phyloP scores from a whole-genome alignment of 2,329 filamentous ascomycete genomes.

The Colletotrichum sp. region DNA sequence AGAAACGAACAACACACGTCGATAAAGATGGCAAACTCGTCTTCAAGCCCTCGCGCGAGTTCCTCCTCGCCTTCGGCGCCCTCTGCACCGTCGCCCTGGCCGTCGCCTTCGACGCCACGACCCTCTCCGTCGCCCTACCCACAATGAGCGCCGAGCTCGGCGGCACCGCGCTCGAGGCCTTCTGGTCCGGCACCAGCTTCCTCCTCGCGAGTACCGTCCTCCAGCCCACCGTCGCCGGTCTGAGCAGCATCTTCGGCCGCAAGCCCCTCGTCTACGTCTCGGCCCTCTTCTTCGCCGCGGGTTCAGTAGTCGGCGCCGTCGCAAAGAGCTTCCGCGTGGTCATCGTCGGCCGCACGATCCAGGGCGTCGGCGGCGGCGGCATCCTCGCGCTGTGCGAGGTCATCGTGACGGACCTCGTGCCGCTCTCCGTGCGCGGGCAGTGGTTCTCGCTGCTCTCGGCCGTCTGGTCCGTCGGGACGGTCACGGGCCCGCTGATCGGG shows the following conservation, averaged over 20 bases:
- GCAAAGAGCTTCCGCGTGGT: constrained; percentile 36
- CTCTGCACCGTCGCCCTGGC: constrained; percentile 62
- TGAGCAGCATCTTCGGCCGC: constrained; percentile 40
- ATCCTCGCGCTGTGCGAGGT: constrained; percentile 51
- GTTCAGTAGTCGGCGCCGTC: constrained; percentile 42
- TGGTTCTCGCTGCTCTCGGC: constrained; percentile 41
- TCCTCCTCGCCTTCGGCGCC: constrained; percentile 54
- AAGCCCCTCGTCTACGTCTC: constrained; percentile 34
- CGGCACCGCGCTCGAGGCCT: constrained; percentile 65
- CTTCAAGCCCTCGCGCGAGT: constrained; percentile 38
- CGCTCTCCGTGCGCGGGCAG: constrained; percentile 44
- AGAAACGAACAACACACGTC: neutral
- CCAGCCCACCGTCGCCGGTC: constrained; percentile 51
- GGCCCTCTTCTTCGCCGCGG: constrained; percentile 39
- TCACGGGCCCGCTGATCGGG: constrained; percentile 55
- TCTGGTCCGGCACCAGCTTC: constrained; percentile 76
- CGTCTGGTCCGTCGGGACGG: constrained; percentile 62
- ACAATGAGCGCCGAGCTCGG: constrained; percentile 54
- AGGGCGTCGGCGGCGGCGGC: constrained; percentile 57
- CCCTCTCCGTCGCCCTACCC: constrained; percentile 60
- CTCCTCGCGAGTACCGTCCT: constrained; percentile 69
- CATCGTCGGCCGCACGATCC: constrained; percentile 53
- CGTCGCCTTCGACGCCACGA: constrained; percentile 70
- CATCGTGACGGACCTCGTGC: constrained; percentile 50
- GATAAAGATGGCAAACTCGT: constrained; percentile 23